These are phyloP conservation scores for Fusarium chlamydosporum DNA, from an alignment of 2,329 filamentous ascomycete genomes.

Conservation along the genomic window DNA sequence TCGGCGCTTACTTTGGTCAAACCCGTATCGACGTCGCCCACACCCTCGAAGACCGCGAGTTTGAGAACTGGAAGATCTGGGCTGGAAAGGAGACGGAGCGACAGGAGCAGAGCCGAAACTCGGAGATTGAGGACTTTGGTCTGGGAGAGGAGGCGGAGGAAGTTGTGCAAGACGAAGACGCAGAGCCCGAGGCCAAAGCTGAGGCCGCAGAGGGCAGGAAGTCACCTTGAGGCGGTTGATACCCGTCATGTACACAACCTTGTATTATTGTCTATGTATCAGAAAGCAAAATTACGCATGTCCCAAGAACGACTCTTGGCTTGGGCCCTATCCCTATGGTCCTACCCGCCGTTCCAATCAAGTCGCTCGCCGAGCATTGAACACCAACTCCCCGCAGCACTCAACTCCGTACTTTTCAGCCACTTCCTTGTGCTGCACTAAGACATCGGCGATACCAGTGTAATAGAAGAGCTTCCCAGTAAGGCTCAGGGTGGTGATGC, in stretches of 20 bases:
- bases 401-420: slow-evolving; percentile 61
- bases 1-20: slow-evolving; percentile 91
- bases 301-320: slow-evolving; percentile 20
- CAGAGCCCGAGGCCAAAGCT: slow-evolving; percentile 48
- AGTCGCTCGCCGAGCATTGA: slow-evolving; percentile 54
- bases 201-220: slow-evolving; percentile 36
- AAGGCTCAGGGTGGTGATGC: slow-evolving; percentile 84
- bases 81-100: slow-evolving; percentile 67
- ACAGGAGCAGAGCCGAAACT: slow-evolving; percentile 58
- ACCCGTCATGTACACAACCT: slow-evolving; percentile 45
- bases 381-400: slow-evolving; percentile 59
- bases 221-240: slow-evolving; percentile 42
- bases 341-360: slow-evolving; percentile 28
- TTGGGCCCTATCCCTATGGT: background rate
- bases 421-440: slow-evolving; percentile 84
- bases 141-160: slow-evolving; percentile 55
- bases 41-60: slow-evolving; percentile 83
- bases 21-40: slow-evolving; percentile 81
- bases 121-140: slow-evolving; percentile 62
- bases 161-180: slow-evolving; percentile 39
- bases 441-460: slow-evolving; percentile 77
- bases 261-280: slow-evolving; percentile 47
- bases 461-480: slow-evolving; percentile 82
- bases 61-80: slow-evolving; percentile 89
- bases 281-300: slow-evolving; percentile 42